phyloP scores from a whole-genome alignment of 169 alveolate genomes.

The Neospora caninum region DNA sequence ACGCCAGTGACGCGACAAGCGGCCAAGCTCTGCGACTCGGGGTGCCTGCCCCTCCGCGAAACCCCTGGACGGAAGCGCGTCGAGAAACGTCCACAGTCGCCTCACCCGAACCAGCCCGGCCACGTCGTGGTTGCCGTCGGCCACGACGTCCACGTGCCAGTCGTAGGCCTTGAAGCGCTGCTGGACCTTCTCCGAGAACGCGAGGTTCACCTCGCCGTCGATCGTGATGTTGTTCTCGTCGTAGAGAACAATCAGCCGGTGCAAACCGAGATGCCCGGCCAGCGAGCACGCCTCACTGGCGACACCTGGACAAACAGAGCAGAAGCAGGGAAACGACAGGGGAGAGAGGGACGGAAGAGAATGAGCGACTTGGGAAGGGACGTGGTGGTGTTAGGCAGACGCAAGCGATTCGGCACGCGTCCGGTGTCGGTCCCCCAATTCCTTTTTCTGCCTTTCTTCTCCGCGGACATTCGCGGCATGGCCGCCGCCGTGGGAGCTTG shows the following conservation, averaged over 20 bases:
- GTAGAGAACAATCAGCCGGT: slow-evolving; percentile 78
- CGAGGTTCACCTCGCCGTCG: slow-evolving; percentile 79
- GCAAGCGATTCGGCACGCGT: too few relatives aligned
- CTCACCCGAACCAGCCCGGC: slow-evolving; percentile 42
- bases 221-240: slow-evolving; percentile 83
- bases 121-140: slow-evolving; percentile 47
- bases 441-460: too few relatives aligned
- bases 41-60: too few relatives aligned
- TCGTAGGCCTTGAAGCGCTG: slow-evolving; percentile 74
- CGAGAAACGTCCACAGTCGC: background rate
- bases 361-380: background rate
- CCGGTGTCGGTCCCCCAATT: too few relatives aligned
- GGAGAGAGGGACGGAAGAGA: background rate
- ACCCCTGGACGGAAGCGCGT: too few relatives aligned
- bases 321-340: background rate
- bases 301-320: slow-evolving; percentile 62
- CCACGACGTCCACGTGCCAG: slow-evolving; percentile 77
- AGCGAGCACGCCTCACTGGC: slow-evolving; percentile 83
- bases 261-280: slow-evolving; percentile 83
- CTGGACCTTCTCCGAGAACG: slow-evolving; percentile 78
- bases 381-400: too few relatives aligned
- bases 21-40: too few relatives aligned
- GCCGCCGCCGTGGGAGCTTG: too few relatives aligned
- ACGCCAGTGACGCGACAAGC: too few relatives aligned
- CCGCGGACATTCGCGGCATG: too few relatives aligned